Base-by-base conservation (phyloP, 805 yeast genomes). In the Clavispora carvajalis region DNA sequence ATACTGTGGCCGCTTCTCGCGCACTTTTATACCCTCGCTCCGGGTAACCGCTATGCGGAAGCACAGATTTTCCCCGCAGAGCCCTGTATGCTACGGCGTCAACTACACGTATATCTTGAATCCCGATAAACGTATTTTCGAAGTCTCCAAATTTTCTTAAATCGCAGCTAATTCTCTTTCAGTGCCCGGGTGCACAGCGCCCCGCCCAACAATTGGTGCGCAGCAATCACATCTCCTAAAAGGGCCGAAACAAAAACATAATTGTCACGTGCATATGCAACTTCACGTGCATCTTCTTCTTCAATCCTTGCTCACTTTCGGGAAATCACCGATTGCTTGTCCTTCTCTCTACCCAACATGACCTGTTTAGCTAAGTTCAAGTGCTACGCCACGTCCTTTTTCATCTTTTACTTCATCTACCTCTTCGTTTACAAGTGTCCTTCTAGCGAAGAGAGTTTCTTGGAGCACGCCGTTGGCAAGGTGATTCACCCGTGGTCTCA, bases 391-490 rank as follows among this genome's bases (percentile, higher is more conserved):
- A 40, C 57, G 35, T 45, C 62, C 23, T 45, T 60, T 37, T 39
- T 63, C 33, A 52, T 59, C 22, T 46, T 65, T 34, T 69, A 69
- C 51, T 47, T 60, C 24, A 45, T 60, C 29, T 69, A 69, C 57
- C 64, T 69, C 46, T 56, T 54, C 49, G 52, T 60, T 24, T 68
- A 66, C 58, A 69, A 69, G 53, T 69, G 74, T 52, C 58, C 53
- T 34, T 44, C 56, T 24, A 53, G 60, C 46, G 47, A 57, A 34
- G 60, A 58, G 49, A 36, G 58, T 10, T 47, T 58, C 5, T 56
- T 66, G 43, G 59, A 59, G 40, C 43, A 36, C 28, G 60, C 57
- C 12, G 57, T 58, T 40, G 52, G 60, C 34, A 40, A 51, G 11
- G 55, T 65, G 33, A 49, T 64, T 43, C 73, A 67, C 48, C 74